Base-by-base conservation (phyloP, 2,329 filamentous ascomycete species). In the Aspergillus ruber region DNA sequence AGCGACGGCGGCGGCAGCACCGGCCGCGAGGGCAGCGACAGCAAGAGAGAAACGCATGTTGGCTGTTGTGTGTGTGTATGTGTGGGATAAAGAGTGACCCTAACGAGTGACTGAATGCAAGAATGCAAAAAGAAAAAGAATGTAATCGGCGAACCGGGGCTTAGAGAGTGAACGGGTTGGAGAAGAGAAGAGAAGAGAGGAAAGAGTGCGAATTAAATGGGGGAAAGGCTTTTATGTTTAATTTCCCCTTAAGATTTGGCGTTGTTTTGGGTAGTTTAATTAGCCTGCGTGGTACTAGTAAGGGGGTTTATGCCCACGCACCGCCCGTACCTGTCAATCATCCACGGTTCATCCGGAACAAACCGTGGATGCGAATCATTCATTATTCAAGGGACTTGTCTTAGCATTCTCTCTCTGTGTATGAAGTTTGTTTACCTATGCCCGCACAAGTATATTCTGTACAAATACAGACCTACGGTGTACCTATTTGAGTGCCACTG, bases 11-110 rank as follows among this genome's bases (percentile, higher is more conserved):
- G 69, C 70, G 45, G 63, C 55, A 53, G 63, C 70, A 58, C 63
- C 66, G 55, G 65, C 64, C 55, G 65, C 71, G 50, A 71, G 57
- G 56, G 65, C 67, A 56, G 56, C 46, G 52, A 69, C 60, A 57
- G 69, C 67, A 57, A 68, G 56, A 55, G 74, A 67, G 72, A 74
- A 74, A 69, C 72, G 74, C 75, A 78, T 78, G 53, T 68, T 76
- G 71, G 65, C 33, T 44, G 43, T 50, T 35, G 44, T 20, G 32
- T 35, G 42, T 39, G 40, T 32, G 45, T 50, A n/a, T 21, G 46
- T 54, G 41, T 42, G 41, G 33, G 33, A 18, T 36, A 36, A 29
- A 29, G 25, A 29, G 32, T 29, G 33, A 47, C 47, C 10, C 32
- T 41, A 56, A 52, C 46, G 52, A 55, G 43, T 50, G 50, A 39